Base-by-base conservation (phyloP, 2,329 filamentous ascomycete species). In the Graphilbum fragrans region DNA sequence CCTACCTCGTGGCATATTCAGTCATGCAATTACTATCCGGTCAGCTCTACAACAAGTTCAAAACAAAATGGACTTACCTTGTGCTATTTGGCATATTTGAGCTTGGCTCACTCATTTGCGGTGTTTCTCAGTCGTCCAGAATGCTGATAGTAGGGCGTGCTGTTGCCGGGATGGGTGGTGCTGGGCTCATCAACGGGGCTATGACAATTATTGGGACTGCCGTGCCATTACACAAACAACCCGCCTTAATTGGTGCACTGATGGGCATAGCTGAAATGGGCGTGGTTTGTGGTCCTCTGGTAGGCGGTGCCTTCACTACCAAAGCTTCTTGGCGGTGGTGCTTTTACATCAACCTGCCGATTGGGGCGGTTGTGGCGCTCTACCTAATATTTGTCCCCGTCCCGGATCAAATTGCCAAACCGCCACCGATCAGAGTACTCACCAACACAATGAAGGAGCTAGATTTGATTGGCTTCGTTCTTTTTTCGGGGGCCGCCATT, bases 91-190 rank as follows among this genome's bases (percentile, higher is more conserved):
- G 55, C 25, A 41, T 74, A 20, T 77, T 79, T 47, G 71, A 76
- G 50, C 19, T 74, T 1, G 74, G 74, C 2, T 73, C 67, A 0
- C 46, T 70, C 5, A 52, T 78, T 11, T 77, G 72, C 47, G 74
- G 56, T 43, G 46, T 63, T 42, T 66, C 73, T 0, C 56, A 50
- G 0, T 67, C 60, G 12, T 71, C 69, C 0, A 46, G 53, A 0
- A 69, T 69, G 58, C 63, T 78, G 41, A 77, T 78, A 41, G 51
- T 68, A 4, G 73, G 72, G 1, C 63, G 73, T 5, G 67, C 68
- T 1, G 55, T 77, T 3, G 69, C 72, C 1, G 74, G 73, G 0
- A 45, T 67, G 0, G 73, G 73, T 0, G 60, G 59, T 2, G 62
- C 71, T 2, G 74, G 67, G 0, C 47, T 77, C 4, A 58, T 64